Evolutionary conservation across 2,329 filamentous ascomycete species (phyloP).

Genomic region (Ceratocystis smalleyi): DNA sequence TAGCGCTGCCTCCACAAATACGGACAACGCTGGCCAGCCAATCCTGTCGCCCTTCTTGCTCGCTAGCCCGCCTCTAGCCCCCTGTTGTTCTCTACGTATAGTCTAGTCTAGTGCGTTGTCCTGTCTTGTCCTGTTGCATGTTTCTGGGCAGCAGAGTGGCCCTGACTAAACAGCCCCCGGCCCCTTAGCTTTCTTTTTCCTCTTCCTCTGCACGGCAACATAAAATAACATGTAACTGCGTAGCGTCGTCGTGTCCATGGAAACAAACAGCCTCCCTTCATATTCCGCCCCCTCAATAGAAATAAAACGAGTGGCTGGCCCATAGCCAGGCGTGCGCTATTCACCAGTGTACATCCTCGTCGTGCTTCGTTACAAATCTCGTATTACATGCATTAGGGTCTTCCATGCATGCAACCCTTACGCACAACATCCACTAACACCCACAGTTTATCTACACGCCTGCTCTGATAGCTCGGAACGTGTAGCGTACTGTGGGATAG

Average conservation of each 20-base stretch:
- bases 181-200: no score
- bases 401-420: not conserved
- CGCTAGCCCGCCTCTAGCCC: not conserved
- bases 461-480: not conserved
- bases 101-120: not conserved
- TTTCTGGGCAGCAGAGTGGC: not conserved
- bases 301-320: not conserved
- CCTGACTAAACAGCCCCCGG: not conserved
- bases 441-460: not conserved
- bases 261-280: not conserved
- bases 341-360: not conserved
- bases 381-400: slow-evolving; percentile 2
- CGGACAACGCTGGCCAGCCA: not conserved
- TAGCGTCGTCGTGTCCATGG: not conserved
- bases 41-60: not conserved
- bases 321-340: not conserved
- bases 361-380: not conserved
- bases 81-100: not conserved
- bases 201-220: not conserved
- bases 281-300: not conserved
- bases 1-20: no score
- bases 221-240: not conserved
- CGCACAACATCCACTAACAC: not conserved
- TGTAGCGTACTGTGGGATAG: not conserved
- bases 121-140: not conserved